Evolutionary conservation across 345 rosid genomes (phyloP), one percentile per base, ranked within the genome.

Genomic region (Garcia nutans): DNA sequence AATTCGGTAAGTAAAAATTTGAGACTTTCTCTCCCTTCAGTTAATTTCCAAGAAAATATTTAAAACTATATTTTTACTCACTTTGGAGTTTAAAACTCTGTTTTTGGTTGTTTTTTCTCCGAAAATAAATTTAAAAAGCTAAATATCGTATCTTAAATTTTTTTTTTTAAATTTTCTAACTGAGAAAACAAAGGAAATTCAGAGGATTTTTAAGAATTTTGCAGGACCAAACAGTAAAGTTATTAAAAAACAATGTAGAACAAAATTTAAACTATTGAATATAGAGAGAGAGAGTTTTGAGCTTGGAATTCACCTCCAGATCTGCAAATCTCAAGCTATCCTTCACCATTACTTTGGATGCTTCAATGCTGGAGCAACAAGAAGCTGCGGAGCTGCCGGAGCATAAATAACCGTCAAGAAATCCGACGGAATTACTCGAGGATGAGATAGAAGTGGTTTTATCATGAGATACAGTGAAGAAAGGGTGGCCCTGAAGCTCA

Each of bases 261-360:
- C 15, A 60, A 60, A 72, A 10, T 5, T 37, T 49, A 72, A 77
- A 28, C n/a, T 15, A 44, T 68, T 6, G 52, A 66, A 44, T 28
- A 2, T 37, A 37, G 3, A 8, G 11, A 68, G 65, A 17, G 2
- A 56, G 20, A 56, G 23, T 44, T 23, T 16, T 22, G 10, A 37
- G 61, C 17, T 31, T 60, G 47, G 65, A 76, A 73, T 60, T 81
- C 70, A 87, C 95, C 92, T 88, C 81, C 78, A 82, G 92, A 90
- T 90, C 95, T 84, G 69, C 70, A 23, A 54, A 50, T 26, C 72
- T 54, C 65, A 66, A 62, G 58, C 68, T 62, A 61, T 87, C 88
- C 73, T 31, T 84, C 80, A 78, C 73, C 72, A 83, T 72, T 74
- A 70, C 81, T 71, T 65, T 74, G 17, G 89, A 78, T 41, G 71